Conservation (phyloP, 1,284 basidiomycete species). For the Cutaneotrichosporon mucoides region DNA sequence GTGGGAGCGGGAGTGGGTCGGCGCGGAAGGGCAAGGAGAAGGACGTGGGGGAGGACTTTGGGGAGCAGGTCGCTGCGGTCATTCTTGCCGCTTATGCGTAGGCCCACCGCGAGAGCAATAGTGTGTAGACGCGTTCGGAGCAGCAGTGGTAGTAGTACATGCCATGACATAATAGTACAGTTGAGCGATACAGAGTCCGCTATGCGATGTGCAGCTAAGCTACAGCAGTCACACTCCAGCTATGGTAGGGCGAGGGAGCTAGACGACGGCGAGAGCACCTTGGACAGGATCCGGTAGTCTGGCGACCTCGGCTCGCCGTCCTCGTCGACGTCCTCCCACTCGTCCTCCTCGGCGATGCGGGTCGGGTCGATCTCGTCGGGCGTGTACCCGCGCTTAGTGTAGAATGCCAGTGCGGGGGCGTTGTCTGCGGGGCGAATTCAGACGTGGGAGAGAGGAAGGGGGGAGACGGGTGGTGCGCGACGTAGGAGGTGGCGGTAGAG, state of each 20-base stretch:
- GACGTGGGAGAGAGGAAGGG: no score
- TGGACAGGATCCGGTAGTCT: slow-evolving; percentile 36
- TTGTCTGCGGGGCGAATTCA: slow-evolving; percentile 23
- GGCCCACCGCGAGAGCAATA: not conserved
- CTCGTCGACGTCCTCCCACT: slow-evolving; percentile 19
- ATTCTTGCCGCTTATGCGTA: not conserved
- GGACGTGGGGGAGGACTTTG: not conserved
- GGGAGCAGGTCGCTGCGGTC: not conserved
- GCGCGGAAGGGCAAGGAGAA: not conserved
- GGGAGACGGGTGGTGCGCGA: no score
- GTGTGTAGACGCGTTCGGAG: no score
- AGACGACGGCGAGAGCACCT: slow-evolving; percentile 13
- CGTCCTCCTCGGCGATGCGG: slow-evolving; percentile 28
- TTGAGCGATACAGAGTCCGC: not conserved
- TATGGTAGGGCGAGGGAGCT: not conserved
- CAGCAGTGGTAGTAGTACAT: no score
- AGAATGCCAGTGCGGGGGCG: slow-evolving; percentile 33
- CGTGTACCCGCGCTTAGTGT: slow-evolving; percentile 33
- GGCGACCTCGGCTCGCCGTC: slow-evolving; percentile 11
- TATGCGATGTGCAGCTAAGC: not conserved
- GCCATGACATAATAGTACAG: not conserved
- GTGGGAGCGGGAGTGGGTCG: slow-evolving; percentile 1
- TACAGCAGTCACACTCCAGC: no score
- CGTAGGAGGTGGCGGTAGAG: no score
- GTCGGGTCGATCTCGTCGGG: slow-evolving; percentile 48